These are phyloP conservation scores for Paradendryphiella salina DNA, from an alignment of 2,329 filamentous ascomycete genomes.

Conservation along the genomic window DNA sequence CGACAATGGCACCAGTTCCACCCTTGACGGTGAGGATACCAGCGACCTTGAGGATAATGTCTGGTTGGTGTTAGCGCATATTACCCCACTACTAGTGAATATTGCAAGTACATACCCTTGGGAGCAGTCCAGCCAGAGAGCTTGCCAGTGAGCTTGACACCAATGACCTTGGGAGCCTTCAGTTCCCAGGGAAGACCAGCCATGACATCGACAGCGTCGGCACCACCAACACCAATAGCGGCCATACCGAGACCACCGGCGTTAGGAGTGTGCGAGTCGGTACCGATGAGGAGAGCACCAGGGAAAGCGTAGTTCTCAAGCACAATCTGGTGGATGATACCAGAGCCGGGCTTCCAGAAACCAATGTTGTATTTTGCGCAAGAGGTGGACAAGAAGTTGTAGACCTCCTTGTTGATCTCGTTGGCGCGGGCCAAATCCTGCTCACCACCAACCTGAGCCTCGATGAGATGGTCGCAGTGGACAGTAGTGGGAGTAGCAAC, in stretches of 20 bases:
- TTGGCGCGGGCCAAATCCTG: conserved; percentile 93
- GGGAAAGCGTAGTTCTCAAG: conserved; percentile 99
- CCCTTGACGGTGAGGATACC: conserved; percentile 98
- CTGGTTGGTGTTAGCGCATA: conserved; percentile 50
- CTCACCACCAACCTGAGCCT: conserved; percentile 88
- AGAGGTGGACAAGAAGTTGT: conserved; percentile 90
- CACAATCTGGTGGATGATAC: conserved; percentile 99
- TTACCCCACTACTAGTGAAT: conserved; percentile 7
- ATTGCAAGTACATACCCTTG: conserved; percentile 67
- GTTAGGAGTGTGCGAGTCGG: conserved; percentile 97
- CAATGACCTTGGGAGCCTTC: conserved; percentile 96
- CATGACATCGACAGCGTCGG: conserved; percentile 98
- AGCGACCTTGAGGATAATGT: conserved; percentile 96
- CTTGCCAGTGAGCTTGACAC: conserved; percentile 89
- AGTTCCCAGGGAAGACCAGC: conserved; percentile 96
- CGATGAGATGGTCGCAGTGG: conserved; percentile 99
- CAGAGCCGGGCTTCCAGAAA: conserved; percentile 98
- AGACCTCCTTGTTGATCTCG: conserved; percentile 98
- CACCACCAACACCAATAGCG: conserved; percentile 95
- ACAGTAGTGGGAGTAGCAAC: conserved; percentile 95
- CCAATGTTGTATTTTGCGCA: conserved; percentile 99
- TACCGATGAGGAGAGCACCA: conserved; percentile 95
- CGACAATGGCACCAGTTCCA: conserved; percentile 88
- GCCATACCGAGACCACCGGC: conserved; percentile 93
- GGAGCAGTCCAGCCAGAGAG: conserved; percentile 89